Percentiles rank a stretch among this genome's conserved stretches.
phyloP scores from a whole-genome alignment of 495 filamentous ascomycete genomes.

The Cercophora sp. region DNA sequence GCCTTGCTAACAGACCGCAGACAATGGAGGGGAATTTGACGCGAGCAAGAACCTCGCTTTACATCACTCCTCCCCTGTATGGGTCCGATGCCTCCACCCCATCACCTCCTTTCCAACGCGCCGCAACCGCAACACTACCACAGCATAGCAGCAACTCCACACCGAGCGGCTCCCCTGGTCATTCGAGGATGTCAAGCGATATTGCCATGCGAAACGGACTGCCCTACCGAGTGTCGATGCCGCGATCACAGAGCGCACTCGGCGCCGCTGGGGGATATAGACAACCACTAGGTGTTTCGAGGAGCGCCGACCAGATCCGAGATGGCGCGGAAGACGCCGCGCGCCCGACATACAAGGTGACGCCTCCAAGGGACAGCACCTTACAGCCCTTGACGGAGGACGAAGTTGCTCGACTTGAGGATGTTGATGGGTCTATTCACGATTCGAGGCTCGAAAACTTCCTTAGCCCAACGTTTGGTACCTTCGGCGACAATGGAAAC shows the following conservation, averaged over 20 bases:
- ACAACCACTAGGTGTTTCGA: constrained; percentile 35
- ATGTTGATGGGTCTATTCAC: constrained; percentile 22
- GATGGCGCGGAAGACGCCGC: constrained; percentile 17
- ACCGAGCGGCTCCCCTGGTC: constrained; percentile 23
- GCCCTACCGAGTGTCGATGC: constrained; percentile 31
- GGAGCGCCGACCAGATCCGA: constrained; percentile 35
- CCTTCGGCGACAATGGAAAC: constrained; percentile 17
- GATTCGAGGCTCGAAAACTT: constrained; percentile 30
- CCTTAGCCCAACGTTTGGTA: constrained; percentile 38
- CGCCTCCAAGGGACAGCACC: constrained; percentile 19
- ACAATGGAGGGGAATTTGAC: constrained; percentile 88
- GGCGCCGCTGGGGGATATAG: constrained; percentile 47
- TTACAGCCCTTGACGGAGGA: constrained; percentile 40
- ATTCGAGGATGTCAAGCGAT: constrained; percentile 43
- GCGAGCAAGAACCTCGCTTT: constrained; percentile 71
- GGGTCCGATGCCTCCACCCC: constrained; percentile 46
- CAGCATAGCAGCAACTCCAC: constrained; percentile 19
- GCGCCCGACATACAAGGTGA: constrained; percentile 19
- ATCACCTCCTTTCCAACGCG: constrained; percentile 36
- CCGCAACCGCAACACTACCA: constrained; percentile 28
- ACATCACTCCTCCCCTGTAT: constrained; percentile 56
- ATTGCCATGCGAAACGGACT: constrained; percentile 37
- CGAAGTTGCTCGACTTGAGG: constrained; percentile 27
- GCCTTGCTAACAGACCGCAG: constrained; percentile 41
- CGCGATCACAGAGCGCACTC: constrained; percentile 46